Conservation (phyloP, 768 basidiomycete species). For the Pleurotus cornucopiae region DNA sequence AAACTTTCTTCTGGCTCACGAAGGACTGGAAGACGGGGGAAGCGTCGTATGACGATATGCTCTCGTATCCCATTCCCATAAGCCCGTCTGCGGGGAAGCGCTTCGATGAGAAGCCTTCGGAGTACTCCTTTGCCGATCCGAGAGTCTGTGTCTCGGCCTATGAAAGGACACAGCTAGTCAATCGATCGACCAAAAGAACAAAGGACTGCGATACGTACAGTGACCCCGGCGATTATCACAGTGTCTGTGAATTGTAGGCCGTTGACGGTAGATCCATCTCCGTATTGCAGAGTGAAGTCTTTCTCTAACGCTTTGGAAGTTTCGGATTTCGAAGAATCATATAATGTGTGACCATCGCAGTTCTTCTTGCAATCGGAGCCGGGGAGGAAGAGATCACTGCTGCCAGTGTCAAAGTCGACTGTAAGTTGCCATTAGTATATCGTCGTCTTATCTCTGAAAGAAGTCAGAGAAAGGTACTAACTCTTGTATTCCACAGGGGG, state of each 20-base stretch:
- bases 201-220: not conserved
- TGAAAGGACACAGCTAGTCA: not conserved
- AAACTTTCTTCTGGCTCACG: slow-evolving; percentile 20
- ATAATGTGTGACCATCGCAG: slow-evolving; percentile 30
- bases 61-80: slow-evolving; percentile 30
- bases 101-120: slow-evolving; percentile 7
- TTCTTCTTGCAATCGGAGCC: slow-evolving; percentile 17
- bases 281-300: slow-evolving; percentile 33
- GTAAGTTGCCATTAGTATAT: not conserved
- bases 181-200: not conserved
- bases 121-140: not conserved
- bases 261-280: slow-evolving; percentile 35
- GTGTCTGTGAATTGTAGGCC: slow-evolving; percentile 36
- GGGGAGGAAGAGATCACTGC: slow-evolving; percentile 29
- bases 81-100: slow-evolving; percentile 21
- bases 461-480: not conserved
- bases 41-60: slow-evolving; percentile 21
- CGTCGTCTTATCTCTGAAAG: not conserved
- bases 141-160: slow-evolving; percentile 6
- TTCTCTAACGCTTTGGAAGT: not conserved
- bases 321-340: slow-evolving; percentile 23
- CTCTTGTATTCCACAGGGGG: slow-evolving; percentile 9
- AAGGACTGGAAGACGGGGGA: slow-evolving; percentile 34
- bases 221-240: slow-evolving; percentile 30
- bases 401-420: slow-evolving; percentile 32